Base-by-base conservation (phyloP, 2,329 filamentous ascomycete genomes). In the Paracoccidioides lutzii region DNA sequence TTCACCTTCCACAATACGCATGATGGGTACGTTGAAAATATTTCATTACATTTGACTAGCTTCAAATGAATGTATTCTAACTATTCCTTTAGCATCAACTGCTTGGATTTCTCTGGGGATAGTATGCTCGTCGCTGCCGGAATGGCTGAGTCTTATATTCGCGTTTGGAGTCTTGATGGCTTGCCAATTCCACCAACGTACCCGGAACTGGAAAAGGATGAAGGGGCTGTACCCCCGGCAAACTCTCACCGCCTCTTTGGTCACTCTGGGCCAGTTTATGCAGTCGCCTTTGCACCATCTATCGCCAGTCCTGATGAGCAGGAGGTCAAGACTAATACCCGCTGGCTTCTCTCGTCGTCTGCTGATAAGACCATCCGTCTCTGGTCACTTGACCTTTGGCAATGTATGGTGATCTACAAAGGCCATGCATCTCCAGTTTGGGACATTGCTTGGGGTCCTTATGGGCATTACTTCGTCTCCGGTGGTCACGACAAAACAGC, bases 1-100 rank as follows among this genome's bases (percentile, higher is more conserved):
- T 96, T 94, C 69, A 98, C 93, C 0, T 95, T 97, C 66, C 93
- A 98, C 75, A 98, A 98, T 70, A 95, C 88, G 0, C 84, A 90
- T 60, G 90, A 95, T 70, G 87, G 83, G 88, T 90, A 74, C 75
- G 81, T 59, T 41, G 8, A 38, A 2, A 22, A 37, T 9, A 37
- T n/a, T 37, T 15, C 5, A 9, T 37, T 28, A 12, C 40, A 15
- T 35, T 9, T 45, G 58, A 58, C 54, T 55, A 58, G 9, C 12
- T 8, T 6, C 22, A 10, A 46, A 8, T 8, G 44, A 10, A 45
- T 22, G 52, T 57, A 52, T 49, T 38, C 63, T 70, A 58, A 70
- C 58, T 52, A 40, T 52, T 38, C 54, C 9, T 45, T 32, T 59
- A 91, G 88, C 55, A 81, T 95, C 57, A 90, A 88, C n/a, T 95